phyloP scores from a whole-genome alignment of 192 early-diverging fungal species.

The Backusella circina region DNA sequence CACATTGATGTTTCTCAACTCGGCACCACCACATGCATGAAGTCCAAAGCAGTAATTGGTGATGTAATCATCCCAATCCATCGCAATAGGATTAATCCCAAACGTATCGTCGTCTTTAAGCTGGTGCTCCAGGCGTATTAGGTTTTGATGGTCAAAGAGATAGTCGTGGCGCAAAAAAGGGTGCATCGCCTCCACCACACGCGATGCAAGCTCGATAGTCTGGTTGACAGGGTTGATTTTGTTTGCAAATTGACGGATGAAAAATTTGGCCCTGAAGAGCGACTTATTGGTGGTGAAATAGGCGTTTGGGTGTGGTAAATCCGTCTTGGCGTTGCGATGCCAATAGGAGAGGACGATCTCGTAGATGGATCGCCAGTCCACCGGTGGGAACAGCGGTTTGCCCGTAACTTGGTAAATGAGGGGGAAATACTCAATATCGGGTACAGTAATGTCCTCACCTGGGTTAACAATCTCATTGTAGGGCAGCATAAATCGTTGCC shows the following conservation, averaged over 20 bases:
- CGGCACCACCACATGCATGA: slow-evolving; percentile 20
- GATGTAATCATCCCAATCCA: slow-evolving; percentile 29
- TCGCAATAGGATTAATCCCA: background rate
- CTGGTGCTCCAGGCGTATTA: background rate
- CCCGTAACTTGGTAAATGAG: slow-evolving; percentile 30
- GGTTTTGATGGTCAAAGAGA: slow-evolving; percentile 22
- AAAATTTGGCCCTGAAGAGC: slow-evolving; percentile 24
- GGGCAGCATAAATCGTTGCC: slow-evolving; percentile 27
- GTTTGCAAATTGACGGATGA: slow-evolving; percentile 25
- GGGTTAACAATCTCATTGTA: slow-evolving; percentile 19
- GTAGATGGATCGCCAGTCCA: slow-evolving; percentile 23
- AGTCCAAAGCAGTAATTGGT: slow-evolving; percentile 25
- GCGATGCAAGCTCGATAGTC: slow-evolving; percentile 14
- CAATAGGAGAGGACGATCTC: slow-evolving; percentile 22
- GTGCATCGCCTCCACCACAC: slow-evolving; percentile 24
- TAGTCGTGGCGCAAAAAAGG: slow-evolving; percentile 29
- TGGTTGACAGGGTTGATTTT: slow-evolving; percentile 1
- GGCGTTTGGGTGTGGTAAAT: slow-evolving; percentile 22
- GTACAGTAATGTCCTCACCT: background rate
- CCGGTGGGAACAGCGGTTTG: background rate
- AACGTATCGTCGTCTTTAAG: slow-evolving; percentile 12
- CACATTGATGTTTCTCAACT: slow-evolving; percentile 17
- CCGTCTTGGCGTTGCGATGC: slow-evolving; percentile 23
- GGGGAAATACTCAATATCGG: slow-evolving; percentile 25
- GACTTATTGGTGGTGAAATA: slow-evolving; percentile 19